Percentiles rank a stretch among this genome's conserved stretches.
Conservation (phyloP, 2,329 filamentous ascomycete genomes). For the Claviceps sp. region DNA sequence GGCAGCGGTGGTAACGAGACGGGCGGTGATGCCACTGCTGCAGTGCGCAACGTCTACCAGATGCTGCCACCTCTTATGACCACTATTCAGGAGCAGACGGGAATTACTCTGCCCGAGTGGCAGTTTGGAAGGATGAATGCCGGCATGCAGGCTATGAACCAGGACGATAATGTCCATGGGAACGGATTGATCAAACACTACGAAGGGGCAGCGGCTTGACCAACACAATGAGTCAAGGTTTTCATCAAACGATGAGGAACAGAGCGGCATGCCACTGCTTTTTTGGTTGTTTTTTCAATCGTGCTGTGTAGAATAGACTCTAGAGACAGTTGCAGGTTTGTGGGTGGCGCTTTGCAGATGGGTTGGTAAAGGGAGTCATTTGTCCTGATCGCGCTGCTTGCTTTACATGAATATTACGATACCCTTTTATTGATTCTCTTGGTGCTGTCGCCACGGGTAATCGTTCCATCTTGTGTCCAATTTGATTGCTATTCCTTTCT, state of each 20-base stretch:
- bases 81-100: constrained; percentile 82
- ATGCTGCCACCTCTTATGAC: constrained; percentile 68
- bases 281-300: neutral
- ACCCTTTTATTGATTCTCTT: neutral
- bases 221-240: neutral
- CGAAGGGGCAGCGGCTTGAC: neutral
- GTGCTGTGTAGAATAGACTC: neutral
- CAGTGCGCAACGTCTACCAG: constrained; percentile 71
- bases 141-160: constrained; percentile 18
- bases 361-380: too few relatives aligned
- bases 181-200: neutral
- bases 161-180: neutral
- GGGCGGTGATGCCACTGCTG: constrained; percentile 38
- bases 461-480: too few relatives aligned
- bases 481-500: too few relatives aligned
- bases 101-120: constrained; percentile 69
- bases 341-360: too few relatives aligned
- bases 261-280: neutral
- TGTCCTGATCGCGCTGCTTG: neutral
- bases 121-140: constrained; percentile 39
- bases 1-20: constrained; percentile 27
- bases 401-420: neutral
- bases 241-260: neutral
- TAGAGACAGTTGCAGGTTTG: neutral
- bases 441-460: too few relatives aligned